These are phyloP conservation scores for Ceratobasidium sp. DNA, from an alignment of 1,284 basidiomycete species.

Conservation along the genomic window DNA sequence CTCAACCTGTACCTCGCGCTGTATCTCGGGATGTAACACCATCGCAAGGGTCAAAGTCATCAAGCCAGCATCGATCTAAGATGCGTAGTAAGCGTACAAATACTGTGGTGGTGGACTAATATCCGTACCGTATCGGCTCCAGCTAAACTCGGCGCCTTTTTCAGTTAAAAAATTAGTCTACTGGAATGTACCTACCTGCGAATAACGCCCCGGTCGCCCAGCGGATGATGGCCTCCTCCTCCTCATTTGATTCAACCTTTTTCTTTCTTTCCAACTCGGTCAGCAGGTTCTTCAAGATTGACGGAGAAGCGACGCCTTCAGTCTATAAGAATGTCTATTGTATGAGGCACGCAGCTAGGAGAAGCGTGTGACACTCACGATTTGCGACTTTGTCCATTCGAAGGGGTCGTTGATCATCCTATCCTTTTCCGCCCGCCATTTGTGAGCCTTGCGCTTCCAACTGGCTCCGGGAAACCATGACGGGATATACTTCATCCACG, in stretches of 20 bases:
- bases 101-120: no score
- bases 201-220: constrained; percentile 38
- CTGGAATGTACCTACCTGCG: constrained; percentile 1
- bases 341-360: not conserved
- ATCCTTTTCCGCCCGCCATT: constrained; percentile 23
- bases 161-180: not conserved
- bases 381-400: constrained; percentile 29
- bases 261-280: not conserved
- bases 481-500: constrained; percentile 45
- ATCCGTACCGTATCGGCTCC: constrained; percentile 21
- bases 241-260: not conserved
- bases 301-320: not conserved
- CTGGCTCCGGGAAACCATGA: constrained; percentile 47
- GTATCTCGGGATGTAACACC: constrained; percentile 46
- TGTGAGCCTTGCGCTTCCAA: constrained; percentile 28
- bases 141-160: not conserved
- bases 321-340: not conserved
- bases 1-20: constrained; percentile 25
- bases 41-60: constrained; percentile 32
- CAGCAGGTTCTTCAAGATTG: constrained; percentile 21
- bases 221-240: constrained; percentile 27
- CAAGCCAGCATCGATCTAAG: constrained; percentile 9
- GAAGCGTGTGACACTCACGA: not conserved
- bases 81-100: not conserved
- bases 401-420: constrained; percentile 17